These are phyloP conservation scores for Pseudopyricularia javanii DNA, from an alignment of 2,329 filamentous ascomycete species.

Conservation along the genomic window DNA sequence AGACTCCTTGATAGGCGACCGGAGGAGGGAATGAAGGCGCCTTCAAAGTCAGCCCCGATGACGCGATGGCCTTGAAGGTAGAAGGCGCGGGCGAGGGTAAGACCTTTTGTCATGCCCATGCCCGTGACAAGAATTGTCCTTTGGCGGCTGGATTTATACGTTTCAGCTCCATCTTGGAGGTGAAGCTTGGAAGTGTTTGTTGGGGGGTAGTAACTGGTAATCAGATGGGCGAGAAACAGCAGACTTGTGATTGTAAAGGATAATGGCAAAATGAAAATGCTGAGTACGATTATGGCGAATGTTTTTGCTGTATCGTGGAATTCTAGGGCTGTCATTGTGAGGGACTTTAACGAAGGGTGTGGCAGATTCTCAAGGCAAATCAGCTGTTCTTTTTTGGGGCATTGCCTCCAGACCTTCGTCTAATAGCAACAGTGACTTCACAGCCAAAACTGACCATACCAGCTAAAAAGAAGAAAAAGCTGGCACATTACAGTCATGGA, in stretches of 20 bases:
- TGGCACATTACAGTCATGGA: too few relatives aligned
- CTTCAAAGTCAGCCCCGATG: conserved; percentile 42
- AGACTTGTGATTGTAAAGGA: background rate
- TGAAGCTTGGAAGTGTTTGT: background rate
- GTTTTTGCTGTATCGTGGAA: background rate
- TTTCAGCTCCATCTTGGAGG: background rate
- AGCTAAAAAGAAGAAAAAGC: too few relatives aligned
- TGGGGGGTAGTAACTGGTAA: background rate
- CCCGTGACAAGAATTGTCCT: conserved; percentile 57
- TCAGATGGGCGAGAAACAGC: background rate
- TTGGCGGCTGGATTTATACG: background rate
- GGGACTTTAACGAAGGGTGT: background rate
- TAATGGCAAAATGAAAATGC: background rate
- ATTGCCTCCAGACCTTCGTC: background rate
- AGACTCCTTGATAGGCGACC: background rate
- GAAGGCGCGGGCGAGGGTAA: conserved; percentile 54
- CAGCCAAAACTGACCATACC: background rate
- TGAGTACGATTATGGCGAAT: background rate
- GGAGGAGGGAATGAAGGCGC: background rate
- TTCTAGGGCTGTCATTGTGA: background rate
- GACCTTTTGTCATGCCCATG: conserved; percentile 59
- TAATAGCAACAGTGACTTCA: background rate
- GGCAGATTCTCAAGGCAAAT: background rate
- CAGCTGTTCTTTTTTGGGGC: background rate
- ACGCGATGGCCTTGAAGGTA: conserved; percentile 54